Evolutionary conservation across 2,329 filamentous ascomycete species (phyloP).

Genomic region (Alternaria sp.): DNA sequence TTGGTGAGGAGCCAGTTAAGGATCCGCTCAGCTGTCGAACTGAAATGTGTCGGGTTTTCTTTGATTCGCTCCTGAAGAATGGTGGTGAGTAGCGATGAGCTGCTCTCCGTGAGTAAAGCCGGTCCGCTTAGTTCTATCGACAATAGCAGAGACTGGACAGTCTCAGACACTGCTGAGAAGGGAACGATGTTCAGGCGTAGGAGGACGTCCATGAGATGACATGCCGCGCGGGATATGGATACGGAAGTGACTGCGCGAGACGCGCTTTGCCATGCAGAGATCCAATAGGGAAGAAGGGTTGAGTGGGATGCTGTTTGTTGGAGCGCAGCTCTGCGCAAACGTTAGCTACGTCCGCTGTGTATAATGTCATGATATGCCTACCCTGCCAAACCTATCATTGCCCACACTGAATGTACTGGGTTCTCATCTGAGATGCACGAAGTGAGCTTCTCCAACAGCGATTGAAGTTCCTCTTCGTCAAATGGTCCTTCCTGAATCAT

Average conservation of each 20-base stretch:
- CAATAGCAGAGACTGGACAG: constrained; percentile 73
- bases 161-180: constrained; percentile 70
- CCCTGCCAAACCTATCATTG: constrained; percentile 82
- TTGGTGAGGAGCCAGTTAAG: constrained; percentile 81
- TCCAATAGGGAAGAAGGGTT: constrained; percentile 63
- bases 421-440: constrained; percentile 73
- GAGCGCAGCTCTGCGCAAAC: constrained; percentile 34
- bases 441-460: constrained; percentile 65
- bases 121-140: constrained; percentile 85
- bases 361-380: constrained; percentile 49
- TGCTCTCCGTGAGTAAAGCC: constrained; percentile 77
- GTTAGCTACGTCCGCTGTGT: constrained; percentile 3
- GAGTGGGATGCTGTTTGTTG: constrained; percentile 31
- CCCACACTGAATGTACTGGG: constrained; percentile 70
- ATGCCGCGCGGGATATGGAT: constrained; percentile 76
- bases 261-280: constrained; percentile 76
- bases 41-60: constrained; percentile 71
- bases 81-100: constrained; percentile 73
- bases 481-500: constrained; percentile 48
- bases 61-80: constrained; percentile 71
- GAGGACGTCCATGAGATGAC: constrained; percentile 72
- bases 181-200: constrained; percentile 70
- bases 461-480: constrained; percentile 59
- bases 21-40: constrained; percentile 71
- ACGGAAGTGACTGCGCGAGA: constrained; percentile 73